These are phyloP conservation scores for Tremella yokohamensis DNA, from an alignment of 768 basidiomycete species.

Conservation along the genomic window DNA sequence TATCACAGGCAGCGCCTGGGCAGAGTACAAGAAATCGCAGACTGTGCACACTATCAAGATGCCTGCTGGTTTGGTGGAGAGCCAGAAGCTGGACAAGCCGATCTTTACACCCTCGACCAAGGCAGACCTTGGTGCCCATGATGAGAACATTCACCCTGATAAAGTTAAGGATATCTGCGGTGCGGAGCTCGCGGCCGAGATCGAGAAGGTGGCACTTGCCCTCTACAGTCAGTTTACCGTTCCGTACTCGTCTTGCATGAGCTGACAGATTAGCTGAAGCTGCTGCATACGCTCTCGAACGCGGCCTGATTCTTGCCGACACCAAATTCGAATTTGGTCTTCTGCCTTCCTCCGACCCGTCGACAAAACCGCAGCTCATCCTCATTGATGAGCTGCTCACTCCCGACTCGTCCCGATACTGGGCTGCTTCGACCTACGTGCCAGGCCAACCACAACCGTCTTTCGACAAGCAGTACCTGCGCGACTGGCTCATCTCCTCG, in stretches of 20 bases:
- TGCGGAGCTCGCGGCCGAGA: conserved; percentile 46
- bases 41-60: conserved; percentile 84
- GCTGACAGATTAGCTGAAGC: conserved; percentile 56
- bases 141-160: conserved; percentile 89
- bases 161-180: conserved; percentile 55
- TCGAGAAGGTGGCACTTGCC: conserved; percentile 45
- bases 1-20: conserved; percentile 95
- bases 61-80: conserved; percentile 75
- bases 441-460: conserved; percentile 76
- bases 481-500: conserved; percentile 83
- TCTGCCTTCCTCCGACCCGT: conserved; percentile 52
- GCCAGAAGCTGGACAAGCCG: conserved; percentile 72
- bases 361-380: conserved; percentile 56
- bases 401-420: conserved; percentile 95
- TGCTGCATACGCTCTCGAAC: conserved; percentile 65
- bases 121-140: conserved; percentile 86
- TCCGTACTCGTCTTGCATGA: neutral
- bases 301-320: conserved; percentile 90
- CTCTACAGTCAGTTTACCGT: conserved; percentile 47
- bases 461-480: conserved; percentile 94
- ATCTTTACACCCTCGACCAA: conserved; percentile 97
- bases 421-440: conserved; percentile 73
- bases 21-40: conserved; percentile 79
- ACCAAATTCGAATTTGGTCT: conserved; percentile 99
- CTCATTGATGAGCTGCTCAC: conserved; percentile 96